Conservation (phyloP, 176 grass and related monocot species). For the Bonia amplexicaulis region DNA sequence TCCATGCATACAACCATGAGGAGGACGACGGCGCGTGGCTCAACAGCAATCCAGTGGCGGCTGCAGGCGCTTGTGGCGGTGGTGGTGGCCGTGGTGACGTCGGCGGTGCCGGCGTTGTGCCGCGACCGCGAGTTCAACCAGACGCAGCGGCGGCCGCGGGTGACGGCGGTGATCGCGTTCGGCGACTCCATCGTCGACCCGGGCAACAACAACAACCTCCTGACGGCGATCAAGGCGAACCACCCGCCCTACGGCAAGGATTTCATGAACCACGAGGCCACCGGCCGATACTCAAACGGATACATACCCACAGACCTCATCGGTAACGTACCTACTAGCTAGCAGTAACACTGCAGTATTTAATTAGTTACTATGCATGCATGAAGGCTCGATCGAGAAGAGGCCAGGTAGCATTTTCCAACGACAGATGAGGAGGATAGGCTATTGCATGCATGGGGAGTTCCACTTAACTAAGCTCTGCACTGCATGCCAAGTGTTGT, state of each 20-base stretch:
- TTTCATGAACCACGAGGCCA: constrained; percentile 42
- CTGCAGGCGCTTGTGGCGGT: neutral
- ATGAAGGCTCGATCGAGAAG: neutral
- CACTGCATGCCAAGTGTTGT: too few species aligned
- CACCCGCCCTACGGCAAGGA: constrained; percentile 65
- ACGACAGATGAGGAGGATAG: neutral
- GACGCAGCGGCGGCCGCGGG: neutral
- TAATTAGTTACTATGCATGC: neutral
- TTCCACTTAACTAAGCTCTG: too few species aligned
- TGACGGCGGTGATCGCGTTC: constrained; percentile 66
- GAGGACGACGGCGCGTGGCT: neutral
- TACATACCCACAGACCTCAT: constrained; percentile 68
- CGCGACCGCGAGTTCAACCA: constrained; percentile 3
- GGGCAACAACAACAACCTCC: constrained; percentile 67
- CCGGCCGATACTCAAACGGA: constrained; percentile 69
- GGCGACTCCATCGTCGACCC: constrained; percentile 83
- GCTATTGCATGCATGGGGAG: neutral
- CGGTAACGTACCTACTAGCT: neutral
- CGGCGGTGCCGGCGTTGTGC: neutral
- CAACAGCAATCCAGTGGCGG: neutral
- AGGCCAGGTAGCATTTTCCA: neutral
- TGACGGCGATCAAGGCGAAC: constrained; percentile 57
- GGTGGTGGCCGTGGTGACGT: neutral
- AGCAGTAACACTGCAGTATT: neutral
- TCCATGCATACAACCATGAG: neutral